Conservation (phyloP, 140 eudicot genomes). For the Anethum foeniculum region DNA sequence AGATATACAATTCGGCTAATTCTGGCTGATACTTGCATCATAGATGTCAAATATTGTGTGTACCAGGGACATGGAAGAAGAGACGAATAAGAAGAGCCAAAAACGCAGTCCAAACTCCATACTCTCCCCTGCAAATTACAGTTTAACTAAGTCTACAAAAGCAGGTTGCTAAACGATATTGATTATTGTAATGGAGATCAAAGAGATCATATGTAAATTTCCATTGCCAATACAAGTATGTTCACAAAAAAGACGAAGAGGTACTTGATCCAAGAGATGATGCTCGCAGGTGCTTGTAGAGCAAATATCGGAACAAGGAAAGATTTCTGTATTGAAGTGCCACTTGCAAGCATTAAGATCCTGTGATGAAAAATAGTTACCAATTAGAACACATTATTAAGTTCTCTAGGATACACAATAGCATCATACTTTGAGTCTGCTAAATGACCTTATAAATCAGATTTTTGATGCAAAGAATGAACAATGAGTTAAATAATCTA, state of each 20-base stretch:
- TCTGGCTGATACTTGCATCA: not conserved
- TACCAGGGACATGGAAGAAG: constrained; percentile 84
- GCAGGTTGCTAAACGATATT: not conserved
- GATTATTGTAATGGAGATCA: not conserved
- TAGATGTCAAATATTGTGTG: not conserved
- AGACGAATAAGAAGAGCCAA: constrained; percentile 86
- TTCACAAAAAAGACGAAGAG: not conserved
- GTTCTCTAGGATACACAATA: not conserved
- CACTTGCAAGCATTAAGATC: constrained; percentile 73
- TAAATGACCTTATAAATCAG: not conserved
- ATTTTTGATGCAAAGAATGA: too few relatives aligned
- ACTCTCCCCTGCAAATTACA: constrained; percentile 66
- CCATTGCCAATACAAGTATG: not conserved
- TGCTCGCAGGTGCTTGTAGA: constrained; percentile 78
- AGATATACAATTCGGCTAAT: not conserved
- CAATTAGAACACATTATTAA: not conserved
- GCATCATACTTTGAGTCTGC: not conserved
- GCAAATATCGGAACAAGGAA: constrained; percentile 83
- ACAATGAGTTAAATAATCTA: too few relatives aligned
- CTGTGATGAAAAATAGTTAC: constrained; percentile 18
- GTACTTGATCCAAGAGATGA: constrained; percentile 87
- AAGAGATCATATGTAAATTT: not conserved
- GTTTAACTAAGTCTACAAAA: constrained; percentile 7
- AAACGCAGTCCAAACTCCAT: constrained; percentile 92
- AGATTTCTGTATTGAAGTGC: constrained; percentile 74